Conservation (phyloP, 495 filamentous ascomycete genomes). For the Talaromyces ruber region DNA sequence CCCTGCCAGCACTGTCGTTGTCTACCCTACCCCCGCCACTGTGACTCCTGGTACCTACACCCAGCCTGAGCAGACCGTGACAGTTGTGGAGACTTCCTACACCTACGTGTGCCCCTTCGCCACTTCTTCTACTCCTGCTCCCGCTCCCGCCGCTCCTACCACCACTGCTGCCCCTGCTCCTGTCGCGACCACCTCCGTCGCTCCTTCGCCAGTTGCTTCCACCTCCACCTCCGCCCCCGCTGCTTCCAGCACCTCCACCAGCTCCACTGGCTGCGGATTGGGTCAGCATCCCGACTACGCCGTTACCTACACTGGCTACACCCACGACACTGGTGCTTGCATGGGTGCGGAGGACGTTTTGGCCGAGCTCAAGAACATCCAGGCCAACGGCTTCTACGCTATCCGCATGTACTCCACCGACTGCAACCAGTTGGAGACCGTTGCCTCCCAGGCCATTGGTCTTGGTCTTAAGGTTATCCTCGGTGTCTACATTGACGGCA, state of each 20-base stretch:
- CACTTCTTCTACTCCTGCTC: conserved; percentile 22
- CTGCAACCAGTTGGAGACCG: conserved; percentile 69
- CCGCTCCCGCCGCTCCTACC: conserved; percentile 6
- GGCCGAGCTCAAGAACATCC: conserved; percentile 60
- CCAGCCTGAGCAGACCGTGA: conserved; percentile 55
- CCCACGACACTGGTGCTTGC: conserved; percentile 47
- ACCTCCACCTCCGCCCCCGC: conserved; percentile 7
- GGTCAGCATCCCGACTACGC: conserved; percentile 55
- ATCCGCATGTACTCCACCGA: conserved; percentile 90
- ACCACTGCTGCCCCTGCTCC: conserved; percentile 10
- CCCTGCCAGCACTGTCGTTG: conserved; percentile 44
- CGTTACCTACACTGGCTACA: conserved; percentile 90
- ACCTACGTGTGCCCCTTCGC: conserved; percentile 68
- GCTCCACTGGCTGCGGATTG: conserved; percentile 5
- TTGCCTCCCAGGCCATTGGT: conserved; percentile 53
- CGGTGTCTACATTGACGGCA: conserved; percentile 70
- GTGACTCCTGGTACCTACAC: conserved; percentile 68
- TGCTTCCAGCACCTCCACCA: conserved; percentile 8
- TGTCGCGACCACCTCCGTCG: conserved; percentile 10
- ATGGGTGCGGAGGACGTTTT: conserved; percentile 53
- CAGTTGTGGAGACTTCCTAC: conserved; percentile 58
- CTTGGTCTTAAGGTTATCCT: conserved; percentile 69
- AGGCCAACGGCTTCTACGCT: conserved; percentile 63
- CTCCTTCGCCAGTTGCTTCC: conserved; percentile 9
- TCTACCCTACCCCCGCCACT: conserved; percentile 58